These are phyloP conservation scores for Tuber melanosporum DNA, from an alignment of 495 filamentous ascomycete genomes.

Conservation along the genomic window DNA sequence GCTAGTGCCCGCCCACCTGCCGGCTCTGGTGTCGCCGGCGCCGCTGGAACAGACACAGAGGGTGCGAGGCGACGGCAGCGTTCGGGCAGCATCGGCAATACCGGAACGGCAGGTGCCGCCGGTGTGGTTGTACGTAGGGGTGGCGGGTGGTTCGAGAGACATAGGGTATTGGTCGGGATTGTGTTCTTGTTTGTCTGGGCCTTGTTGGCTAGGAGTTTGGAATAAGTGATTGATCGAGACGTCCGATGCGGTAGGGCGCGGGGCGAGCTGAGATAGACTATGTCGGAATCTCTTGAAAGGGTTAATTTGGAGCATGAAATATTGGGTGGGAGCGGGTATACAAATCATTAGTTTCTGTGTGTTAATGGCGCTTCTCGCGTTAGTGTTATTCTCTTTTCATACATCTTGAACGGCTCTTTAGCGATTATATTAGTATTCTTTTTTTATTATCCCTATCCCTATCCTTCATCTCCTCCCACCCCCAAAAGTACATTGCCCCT, in stretches of 20 bases:
- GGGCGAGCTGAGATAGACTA: not conserved
- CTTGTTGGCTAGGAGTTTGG: constrained; percentile 66
- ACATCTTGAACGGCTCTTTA: not conserved
- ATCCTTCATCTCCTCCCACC: not conserved
- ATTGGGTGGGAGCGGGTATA: not conserved
- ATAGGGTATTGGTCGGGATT: constrained; percentile 66
- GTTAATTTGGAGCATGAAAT: not conserved
- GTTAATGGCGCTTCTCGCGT: not conserved
- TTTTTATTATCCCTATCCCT: not conserved
- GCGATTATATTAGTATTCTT: not conserved
- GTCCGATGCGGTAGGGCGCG: not conserved
- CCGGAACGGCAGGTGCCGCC: constrained; percentile 57
- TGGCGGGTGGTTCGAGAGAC: constrained; percentile 68
- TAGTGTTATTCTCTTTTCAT: not conserved
- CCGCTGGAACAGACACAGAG: constrained; percentile 58
- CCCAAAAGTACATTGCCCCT: not conserved
- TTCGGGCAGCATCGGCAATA: constrained; percentile 47
- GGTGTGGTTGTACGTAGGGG: constrained; percentile 77
- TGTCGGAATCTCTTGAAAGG: not conserved
- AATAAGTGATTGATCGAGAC: constrained; percentile 10
- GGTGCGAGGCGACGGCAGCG: constrained; percentile 13
- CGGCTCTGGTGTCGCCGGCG: constrained; percentile 54
- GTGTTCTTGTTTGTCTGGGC: constrained; percentile 69
- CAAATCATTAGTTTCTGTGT: not conserved
- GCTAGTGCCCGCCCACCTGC: constrained; percentile 41